Evolutionary conservation across 2,329 filamentous ascomycete species (phyloP), one percentile per base, ranked within the genome.

Genomic region (Phyllosticta citrichinensis): DNA sequence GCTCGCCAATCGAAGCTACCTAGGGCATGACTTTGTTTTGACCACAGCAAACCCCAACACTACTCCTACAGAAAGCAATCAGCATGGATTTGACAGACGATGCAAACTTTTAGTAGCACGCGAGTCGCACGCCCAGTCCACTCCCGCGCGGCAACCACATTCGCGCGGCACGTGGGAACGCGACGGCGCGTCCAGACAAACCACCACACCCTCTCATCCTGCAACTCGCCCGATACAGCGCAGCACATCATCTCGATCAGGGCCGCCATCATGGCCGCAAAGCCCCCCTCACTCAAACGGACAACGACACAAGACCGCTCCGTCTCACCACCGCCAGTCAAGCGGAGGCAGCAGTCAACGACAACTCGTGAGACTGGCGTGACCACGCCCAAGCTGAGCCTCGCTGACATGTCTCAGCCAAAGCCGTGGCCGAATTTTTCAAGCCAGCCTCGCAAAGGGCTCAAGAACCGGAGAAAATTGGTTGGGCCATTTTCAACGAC

Each of bases 371-470:
- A 67, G 71, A 66, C 24, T 57, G 11, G 20, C 56, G 30, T 19
- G 54, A 56, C 35, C 11, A 40, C 56, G 20, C 52, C 55, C 52
- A 52, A 19, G 55, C 12, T 2, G 30, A 14, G 30, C 40, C 19
- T 52, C 17, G 19, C 60, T 62, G 52, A 62, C 60, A 58, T 51
- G 52, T 55, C 51, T 12, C 65, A 89, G 87, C 85, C 71, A 84
- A 75, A 63, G 84, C 87, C 1, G 84, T 96, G 1, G 83, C 88
- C 20, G 90, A 83, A 59, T 97, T 97, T 78, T 97, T 97, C 75
- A 96, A 87, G 0, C 92, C 92, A 0, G 71, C 82, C 0, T 97
- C 91, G 0, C 84, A 96, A 72, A 97, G 95, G 71, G 84, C 96
- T 72, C 97, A 95, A 71, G 85, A 87, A 33, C 89, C 89, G 14